These are phyloP conservation scores for Taphrina deformans DNA, from an alignment of 1,139 yeast species.

Conservation along the genomic window DNA sequence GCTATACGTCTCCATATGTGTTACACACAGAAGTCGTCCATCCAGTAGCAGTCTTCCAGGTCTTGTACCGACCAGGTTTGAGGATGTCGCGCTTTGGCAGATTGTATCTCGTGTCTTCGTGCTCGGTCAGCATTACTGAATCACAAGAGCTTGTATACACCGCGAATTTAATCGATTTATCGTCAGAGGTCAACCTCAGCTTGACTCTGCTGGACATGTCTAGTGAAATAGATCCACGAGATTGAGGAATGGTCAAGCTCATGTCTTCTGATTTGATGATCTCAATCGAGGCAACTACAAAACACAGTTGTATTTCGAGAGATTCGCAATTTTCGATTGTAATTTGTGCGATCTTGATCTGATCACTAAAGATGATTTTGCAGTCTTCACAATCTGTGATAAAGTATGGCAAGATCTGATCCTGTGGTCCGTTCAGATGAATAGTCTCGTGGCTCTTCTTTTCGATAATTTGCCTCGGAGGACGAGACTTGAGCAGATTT, in stretches of 20 bases:
- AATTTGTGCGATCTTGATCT: conserved; percentile 1
- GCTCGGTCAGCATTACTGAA: not conserved
- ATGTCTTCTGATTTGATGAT: conserved; percentile 10
- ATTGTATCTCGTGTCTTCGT: not conserved
- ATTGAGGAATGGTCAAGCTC: not conserved
- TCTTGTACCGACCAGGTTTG: conserved; percentile 11
- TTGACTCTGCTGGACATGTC: conserved; percentile 10
- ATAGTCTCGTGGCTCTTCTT: conserved; percentile 12
- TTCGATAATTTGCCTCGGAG: conserved; percentile 8
- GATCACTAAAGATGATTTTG: not conserved
- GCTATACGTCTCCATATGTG: conserved; percentile 10
- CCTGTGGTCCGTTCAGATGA: not conserved
- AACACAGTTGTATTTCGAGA: not conserved
- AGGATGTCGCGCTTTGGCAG: not conserved
- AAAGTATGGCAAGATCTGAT: not conserved
- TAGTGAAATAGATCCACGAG: not conserved
- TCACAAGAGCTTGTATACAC: conserved; percentile 18
- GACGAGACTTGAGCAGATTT: conserved; percentile 10
- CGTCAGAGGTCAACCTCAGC: not conserved
- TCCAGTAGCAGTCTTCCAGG: not conserved
- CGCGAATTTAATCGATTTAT: not conserved
- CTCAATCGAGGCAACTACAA: conserved; percentile 13
- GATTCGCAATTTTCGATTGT: conserved; percentile 11
- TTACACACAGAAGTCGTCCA: conserved; percentile 5
- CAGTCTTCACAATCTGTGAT: conserved; percentile 7